phyloP scores from a whole-genome alignment of 179 eudicot genomes.

The Vitellaria paradoxa region DNA sequence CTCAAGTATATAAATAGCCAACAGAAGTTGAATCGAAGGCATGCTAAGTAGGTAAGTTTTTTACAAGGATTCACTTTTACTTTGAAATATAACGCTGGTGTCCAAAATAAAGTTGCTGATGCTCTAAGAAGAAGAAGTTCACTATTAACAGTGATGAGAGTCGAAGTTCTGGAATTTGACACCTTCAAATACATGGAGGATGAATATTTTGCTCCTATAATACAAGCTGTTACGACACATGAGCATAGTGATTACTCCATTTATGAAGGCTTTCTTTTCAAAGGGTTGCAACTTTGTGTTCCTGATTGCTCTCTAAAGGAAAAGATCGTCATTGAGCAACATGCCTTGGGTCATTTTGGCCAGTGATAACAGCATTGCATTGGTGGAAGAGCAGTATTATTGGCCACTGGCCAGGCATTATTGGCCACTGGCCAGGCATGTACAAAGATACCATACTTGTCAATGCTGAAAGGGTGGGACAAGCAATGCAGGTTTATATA shows the following conservation, averaged over 20 bases:
- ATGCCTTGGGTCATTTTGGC: not conserved
- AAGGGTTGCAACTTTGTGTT: not conserved
- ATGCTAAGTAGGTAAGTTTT: not conserved
- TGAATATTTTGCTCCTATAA: not conserved
- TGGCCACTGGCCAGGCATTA: too few relatives aligned
- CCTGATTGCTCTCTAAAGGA: not conserved
- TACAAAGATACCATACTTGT: not conserved
- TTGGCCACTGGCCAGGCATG: not conserved
- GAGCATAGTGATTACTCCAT: not conserved
- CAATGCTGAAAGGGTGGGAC: not conserved
- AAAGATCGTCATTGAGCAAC: not conserved
- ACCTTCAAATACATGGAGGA: not conserved
- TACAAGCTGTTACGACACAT: not conserved
- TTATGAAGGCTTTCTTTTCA: too few relatives aligned
- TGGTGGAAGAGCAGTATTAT: too few relatives aligned
- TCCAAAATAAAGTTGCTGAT: constrained; percentile 3
- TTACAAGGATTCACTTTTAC: too few relatives aligned
- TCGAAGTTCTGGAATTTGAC: not conserved
- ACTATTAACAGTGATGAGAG: not conserved
- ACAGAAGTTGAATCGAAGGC: not conserved
- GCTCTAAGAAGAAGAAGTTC: not conserved
- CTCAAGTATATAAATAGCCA: not conserved
- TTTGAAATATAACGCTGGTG: not conserved
- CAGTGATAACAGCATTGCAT: too few relatives aligned
- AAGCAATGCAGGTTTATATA: not conserved